A percentile compares a stretch with the other conserved stretches of the same genome.
These are phyloP conservation scores for Magnaporthiopsis rhizophila DNA, from an alignment of 2,329 filamentous ascomycete species.

Conservation along the genomic window DNA sequence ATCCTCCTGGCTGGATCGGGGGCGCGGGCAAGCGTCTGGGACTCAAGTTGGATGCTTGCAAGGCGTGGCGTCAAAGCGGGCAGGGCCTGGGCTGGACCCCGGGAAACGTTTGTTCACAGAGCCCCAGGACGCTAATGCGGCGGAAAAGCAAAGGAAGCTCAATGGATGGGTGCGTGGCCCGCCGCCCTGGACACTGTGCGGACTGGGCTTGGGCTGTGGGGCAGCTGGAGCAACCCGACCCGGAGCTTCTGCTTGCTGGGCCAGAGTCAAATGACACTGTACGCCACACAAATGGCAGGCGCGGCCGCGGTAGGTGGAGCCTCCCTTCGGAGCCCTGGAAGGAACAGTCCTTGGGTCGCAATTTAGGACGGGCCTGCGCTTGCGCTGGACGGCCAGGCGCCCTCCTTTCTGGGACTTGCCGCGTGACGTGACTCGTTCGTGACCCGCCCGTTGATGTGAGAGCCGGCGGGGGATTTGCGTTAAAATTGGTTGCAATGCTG, in stretches of 20 bases:
- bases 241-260: neutral
- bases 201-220: neutral
- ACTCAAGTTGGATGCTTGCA: neutral
- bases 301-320: neutral
- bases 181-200: neutral
- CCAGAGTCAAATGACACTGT: neutral
- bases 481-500: neutral
- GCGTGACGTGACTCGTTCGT: neutral
- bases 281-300: neutral
- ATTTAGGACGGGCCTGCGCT: neutral
- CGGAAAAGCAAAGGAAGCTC: neutral
- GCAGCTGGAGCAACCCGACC: neutral
- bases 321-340: neutral
- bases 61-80: neutral
- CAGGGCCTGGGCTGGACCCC: neutral
- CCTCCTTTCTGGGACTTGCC: neutral
- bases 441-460: neutral
- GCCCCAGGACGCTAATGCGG: neutral
- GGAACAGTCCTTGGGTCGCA: neutral
- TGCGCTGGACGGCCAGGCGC: neutral
- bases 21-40: neutral
- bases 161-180: neutral
- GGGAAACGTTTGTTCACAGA: neutral
- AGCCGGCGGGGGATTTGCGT: neutral
- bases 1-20: neutral